These are phyloP conservation scores for Guyanaporus albipodus DNA, from an alignment of 768 basidiomycete species.

Conservation along the genomic window DNA sequence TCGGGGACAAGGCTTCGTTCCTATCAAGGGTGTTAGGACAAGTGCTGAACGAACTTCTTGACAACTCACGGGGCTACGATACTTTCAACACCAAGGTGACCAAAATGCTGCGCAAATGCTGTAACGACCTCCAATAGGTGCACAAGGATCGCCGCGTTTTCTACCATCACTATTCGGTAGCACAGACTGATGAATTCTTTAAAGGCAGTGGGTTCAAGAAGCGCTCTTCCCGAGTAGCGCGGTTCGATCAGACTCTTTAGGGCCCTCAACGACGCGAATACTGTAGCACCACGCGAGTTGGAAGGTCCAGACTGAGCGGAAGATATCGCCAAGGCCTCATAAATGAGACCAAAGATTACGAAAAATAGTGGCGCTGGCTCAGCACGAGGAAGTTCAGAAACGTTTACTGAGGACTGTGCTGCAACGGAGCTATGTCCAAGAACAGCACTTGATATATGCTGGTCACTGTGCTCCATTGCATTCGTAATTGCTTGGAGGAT, in stretches of 20 bases:
- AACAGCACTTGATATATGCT: constrained; percentile 72
- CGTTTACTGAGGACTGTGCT: constrained; percentile 18
- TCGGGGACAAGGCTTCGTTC: constrained; percentile 32
- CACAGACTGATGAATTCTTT: constrained; percentile 87
- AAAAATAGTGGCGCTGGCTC: constrained; percentile 85
- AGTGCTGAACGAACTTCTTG: not conserved
- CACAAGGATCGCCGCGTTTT: constrained; percentile 65
- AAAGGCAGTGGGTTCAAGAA: constrained; percentile 79
- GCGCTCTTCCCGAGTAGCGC: constrained; percentile 75
- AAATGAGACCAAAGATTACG: constrained; percentile 89
- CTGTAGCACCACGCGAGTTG: constrained; percentile 41
- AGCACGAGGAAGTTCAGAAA: constrained; percentile 26
- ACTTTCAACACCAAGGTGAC: constrained; percentile 26
- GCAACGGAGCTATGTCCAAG: constrained; percentile 50
- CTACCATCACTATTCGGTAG: constrained; percentile 88
- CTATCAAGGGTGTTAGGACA: constrained; percentile 6
- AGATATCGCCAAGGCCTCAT: constrained; percentile 73
- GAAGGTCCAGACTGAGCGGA: constrained; percentile 51
- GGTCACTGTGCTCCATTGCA: constrained; percentile 67
- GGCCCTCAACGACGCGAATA: constrained; percentile 66
- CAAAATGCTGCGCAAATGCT: constrained; percentile 45
- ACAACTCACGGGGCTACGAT: constrained; percentile 18
- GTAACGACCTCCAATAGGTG: constrained; percentile 69
- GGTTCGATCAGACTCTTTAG: constrained; percentile 77
- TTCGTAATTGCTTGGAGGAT: constrained; percentile 85